A percentile compares a stretch with the other conserved stretches of the same genome.
phyloP scores from a whole-genome alignment of 73 alveolate genomes.

The Symbiodinium natans region DNA sequence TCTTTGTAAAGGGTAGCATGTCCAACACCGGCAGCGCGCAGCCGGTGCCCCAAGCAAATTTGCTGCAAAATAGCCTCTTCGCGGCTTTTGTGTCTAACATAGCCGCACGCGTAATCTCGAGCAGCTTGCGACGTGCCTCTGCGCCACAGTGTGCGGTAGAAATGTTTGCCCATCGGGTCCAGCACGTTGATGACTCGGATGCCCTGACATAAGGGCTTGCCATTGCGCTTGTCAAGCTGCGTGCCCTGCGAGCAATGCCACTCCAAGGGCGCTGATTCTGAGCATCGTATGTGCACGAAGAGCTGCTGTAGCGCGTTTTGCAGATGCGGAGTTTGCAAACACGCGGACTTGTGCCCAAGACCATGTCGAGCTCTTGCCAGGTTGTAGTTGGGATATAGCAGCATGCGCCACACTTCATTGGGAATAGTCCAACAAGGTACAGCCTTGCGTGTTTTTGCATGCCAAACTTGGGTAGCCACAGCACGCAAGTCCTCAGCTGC shows the following conservation, averaged over 20 bases:
- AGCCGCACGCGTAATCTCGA: background rate
- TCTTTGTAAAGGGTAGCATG: no score
- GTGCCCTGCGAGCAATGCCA: background rate
- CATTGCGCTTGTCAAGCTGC: background rate
- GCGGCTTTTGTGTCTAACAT: no score
- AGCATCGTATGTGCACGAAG: background rate
- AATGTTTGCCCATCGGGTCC: conserved; percentile 4
- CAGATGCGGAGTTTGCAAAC: background rate
- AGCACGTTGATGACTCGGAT: background rate
- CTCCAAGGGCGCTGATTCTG: background rate
- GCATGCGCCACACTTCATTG: background rate
- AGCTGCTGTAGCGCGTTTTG: background rate
- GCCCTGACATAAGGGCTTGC: background rate
- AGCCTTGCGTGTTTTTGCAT: background rate
- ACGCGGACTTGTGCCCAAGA: background rate
- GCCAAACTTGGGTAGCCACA: background rate
- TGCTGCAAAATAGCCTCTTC: no score
- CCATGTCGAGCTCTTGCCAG: background rate
- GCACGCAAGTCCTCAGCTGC: background rate
- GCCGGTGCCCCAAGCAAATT: no score
- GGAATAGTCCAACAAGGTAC: background rate
- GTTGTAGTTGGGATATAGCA: background rate
- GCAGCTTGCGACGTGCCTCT: background rate
- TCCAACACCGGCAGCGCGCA: no score
- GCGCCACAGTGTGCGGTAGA: background rate